Evolutionary conservation across 2,329 filamentous ascomycete genomes (phyloP).

Genomic region (Bipolaris gigantea): DNA sequence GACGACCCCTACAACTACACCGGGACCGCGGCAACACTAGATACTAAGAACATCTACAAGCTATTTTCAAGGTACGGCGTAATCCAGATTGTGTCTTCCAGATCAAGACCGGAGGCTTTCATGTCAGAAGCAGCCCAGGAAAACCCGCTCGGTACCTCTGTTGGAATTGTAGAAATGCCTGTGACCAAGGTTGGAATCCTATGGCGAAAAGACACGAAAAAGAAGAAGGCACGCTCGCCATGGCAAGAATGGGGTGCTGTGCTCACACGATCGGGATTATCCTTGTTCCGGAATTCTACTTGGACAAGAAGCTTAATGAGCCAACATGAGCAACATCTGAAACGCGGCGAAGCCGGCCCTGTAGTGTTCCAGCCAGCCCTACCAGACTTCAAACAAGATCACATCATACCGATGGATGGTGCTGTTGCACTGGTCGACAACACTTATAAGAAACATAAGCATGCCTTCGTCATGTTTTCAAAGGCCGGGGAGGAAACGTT

Average conservation of each 20-base stretch:
- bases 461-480: slow-evolving; percentile 88
- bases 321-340: slow-evolving; percentile 82
- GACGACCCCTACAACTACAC: slow-evolving; percentile 92
- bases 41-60: slow-evolving; percentile 79
- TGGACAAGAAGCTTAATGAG: slow-evolving; percentile 92
- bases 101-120: slow-evolving; percentile 93
- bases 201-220: slow-evolving; percentile 93
- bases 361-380: slow-evolving; percentile 90
- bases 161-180: slow-evolving; percentile 94
- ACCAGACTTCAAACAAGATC: slow-evolving; percentile 90
- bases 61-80: slow-evolving; percentile 91
- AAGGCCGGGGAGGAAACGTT: slow-evolving; percentile 85
- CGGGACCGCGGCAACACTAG: slow-evolving; percentile 73
- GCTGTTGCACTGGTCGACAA: slow-evolving; percentile 85
- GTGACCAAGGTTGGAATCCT: slow-evolving; percentile 93
- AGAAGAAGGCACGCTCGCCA: slow-evolving; percentile 89
- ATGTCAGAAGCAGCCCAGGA: slow-evolving; percentile 83
- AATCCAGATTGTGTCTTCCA: slow-evolving; percentile 90
- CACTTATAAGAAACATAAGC: slow-evolving; percentile 91
- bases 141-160: slow-evolving; percentile 78
- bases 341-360: slow-evolving; percentile 73
- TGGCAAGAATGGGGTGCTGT: slow-evolving; percentile 99
- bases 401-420: slow-evolving; percentile 88
- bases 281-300: slow-evolving; percentile 89
- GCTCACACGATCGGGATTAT: slow-evolving; percentile 93